Base-by-base conservation (phyloP, 805 yeast species). In the Kazachstania viticola region DNA sequence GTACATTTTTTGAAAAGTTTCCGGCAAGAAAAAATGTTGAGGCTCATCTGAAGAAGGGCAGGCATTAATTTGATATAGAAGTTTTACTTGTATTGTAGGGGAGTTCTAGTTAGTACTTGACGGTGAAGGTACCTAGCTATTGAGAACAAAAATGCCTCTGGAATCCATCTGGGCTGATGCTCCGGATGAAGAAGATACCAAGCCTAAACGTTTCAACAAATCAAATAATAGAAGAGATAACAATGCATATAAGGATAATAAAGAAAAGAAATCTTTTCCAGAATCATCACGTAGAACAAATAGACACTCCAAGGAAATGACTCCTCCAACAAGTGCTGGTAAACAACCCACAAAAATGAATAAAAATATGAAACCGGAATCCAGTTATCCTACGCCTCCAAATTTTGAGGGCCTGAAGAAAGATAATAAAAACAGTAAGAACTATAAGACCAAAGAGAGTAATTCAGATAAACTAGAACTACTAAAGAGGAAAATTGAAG, bases 141-240 rank as follows among this genome's bases (percentile, higher is more conserved):
- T n/a, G n/a, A n/a, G n/a, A n/a, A n/a, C n/a, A n/a, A n/a, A n/a
- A 15, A 48, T 48, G 54, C 45, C 41, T 9, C 29, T 51, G 24
- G 53, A 48, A 30, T 51, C 56, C 3, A 49, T 35, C 35, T 51
- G 56, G 56, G 55, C 55, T 9, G 45, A 42, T 27, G 47, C 35
- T 11, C 39, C 48, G 14, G 44, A 38, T 7, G 39, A 32, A 13
- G 22, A 19, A 19, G 11, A 19, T 19, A 7, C 11, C 7, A 19
- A 19, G 22, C 7, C 7, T 7, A 19, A 19, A 8, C 22, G 22
- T 8, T 8, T 11, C 7, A 19, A 19, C 22, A 19, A 19, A 19
- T 19, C 22, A 8, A 8, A 7, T 19, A 11, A 11, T 8, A 19
- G 15, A 12, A 17, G 17, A 11, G 21, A 8, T 16, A 27, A 23